Percentiles rank a stretch among this genome's conserved stretches.
phyloP scores from a whole-genome alignment of 768 basidiomycete species.

The Boletus speciosus region DNA sequence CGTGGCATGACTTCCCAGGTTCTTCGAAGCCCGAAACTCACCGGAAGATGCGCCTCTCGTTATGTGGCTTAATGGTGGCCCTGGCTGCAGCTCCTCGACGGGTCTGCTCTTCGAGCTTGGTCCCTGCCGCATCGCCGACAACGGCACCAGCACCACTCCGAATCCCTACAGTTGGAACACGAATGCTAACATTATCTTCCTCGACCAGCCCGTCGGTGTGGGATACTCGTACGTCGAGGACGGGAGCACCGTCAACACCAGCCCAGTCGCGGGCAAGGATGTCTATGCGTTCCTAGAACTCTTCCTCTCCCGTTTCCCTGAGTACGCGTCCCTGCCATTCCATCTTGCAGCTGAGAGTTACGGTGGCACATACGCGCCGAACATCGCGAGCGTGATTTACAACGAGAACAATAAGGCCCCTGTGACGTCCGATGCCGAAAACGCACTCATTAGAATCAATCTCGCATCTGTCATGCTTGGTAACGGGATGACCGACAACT shows the following conservation, averaged over 20 bases:
- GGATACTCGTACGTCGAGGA: conserved; percentile 86
- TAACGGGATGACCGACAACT: conserved; percentile 84
- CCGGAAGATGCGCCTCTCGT: conserved; percentile 80
- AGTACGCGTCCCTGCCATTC: conserved; percentile 69
- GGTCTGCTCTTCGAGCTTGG: conserved; percentile 93
- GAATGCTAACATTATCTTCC: conserved; percentile 57
- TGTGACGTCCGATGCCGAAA: conserved; percentile 39
- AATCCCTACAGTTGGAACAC: conserved; percentile 88
- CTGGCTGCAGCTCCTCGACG: conserved; percentile 69
- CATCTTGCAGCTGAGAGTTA: conserved; percentile 83
- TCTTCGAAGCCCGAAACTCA: conserved; percentile 78
- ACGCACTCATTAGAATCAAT: conserved; percentile 62
- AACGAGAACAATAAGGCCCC: conserved; percentile 65
- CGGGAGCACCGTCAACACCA: conserved; percentile 69
- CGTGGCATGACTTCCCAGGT: conserved; percentile 45
- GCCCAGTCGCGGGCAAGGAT: conserved; percentile 84
- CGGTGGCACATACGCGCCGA: conserved; percentile 76
- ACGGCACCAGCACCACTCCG: conserved; percentile 62
- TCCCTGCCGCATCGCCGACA: conserved; percentile 71
- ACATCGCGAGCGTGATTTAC: conserved; percentile 81
- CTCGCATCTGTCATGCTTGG: conserved; percentile 81
- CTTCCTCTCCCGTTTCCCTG: conserved; percentile 71
- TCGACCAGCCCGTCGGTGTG: conserved; percentile 80
- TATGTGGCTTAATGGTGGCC: conserved; percentile 88
- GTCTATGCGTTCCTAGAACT: conserved; percentile 83